A percentile compares a stretch with the other conserved stretches of the same genome.
Conservation (phyloP, 2,329 filamentous ascomycete genomes). For the Colletotrichum truncatum region DNA sequence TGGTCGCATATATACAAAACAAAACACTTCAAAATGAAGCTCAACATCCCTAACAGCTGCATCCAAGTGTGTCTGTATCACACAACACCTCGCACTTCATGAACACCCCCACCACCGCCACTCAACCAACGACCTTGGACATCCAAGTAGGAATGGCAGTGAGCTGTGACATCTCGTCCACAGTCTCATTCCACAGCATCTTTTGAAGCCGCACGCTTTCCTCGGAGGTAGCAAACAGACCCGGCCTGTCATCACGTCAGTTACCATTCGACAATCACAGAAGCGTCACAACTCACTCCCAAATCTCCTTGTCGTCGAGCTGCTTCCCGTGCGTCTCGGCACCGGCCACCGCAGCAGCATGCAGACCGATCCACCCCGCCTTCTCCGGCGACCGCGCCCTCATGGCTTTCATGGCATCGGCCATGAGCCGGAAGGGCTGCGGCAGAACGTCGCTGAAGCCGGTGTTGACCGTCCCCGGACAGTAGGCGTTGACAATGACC, state of each 20-base stretch:
- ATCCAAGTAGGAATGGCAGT: not conserved
- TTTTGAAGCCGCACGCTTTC: not conserved
- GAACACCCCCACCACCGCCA: no score
- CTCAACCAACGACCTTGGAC: no score
- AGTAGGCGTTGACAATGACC: constrained; percentile 19
- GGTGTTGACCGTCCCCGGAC: constrained; percentile 21
- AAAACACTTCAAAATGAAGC: no score
- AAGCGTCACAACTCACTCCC: constrained; percentile 4
- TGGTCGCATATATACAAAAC: no score
- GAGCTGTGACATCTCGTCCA: not conserved
- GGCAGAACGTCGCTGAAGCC: constrained; percentile 13
- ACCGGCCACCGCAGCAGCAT: constrained; percentile 9
- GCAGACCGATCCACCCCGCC: constrained; percentile 5
- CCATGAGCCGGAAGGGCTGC: not conserved
- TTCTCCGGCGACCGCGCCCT: not conserved
- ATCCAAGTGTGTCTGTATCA: no score
- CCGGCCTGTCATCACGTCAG: not conserved
- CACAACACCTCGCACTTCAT: no score
- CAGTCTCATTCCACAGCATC: constrained; percentile 4
- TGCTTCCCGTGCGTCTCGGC: constrained; percentile 15
- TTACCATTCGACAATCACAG: no score
- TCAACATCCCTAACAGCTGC: no score
- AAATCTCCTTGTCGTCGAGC: constrained; percentile 11
- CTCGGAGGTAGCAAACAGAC: not conserved
- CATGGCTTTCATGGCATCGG: not conserved